Base-by-base conservation (phyloP, 805 yeast genomes). In the Yamadazyma olivae region DNA sequence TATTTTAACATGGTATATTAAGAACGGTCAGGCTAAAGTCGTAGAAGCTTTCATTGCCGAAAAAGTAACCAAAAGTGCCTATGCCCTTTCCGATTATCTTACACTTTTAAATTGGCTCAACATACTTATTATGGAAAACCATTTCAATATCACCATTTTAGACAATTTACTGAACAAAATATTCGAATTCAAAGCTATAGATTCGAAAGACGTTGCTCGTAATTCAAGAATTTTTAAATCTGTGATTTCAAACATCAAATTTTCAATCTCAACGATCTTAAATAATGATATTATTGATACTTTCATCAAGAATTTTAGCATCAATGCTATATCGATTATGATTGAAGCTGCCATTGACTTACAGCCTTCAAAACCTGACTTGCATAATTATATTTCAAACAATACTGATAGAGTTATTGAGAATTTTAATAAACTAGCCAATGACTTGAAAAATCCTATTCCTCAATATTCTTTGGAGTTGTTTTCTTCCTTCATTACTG, bases 91-190 rank as follows among this genome's bases (percentile, higher is more conserved):
- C 6, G 86, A 79, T 54, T 62, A 79, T 41, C 53, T 79, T 44
- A 70, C 81, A 19, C 56, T 83, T 17, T 59, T 83, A 27, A 66
- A 68, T 13, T 83, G 90, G 89, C 19, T 16, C 6, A 30, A 30
- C 13, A 6, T 13, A 8, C 28, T 25, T 25, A 8, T 25, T 6
- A n/a, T 6, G 8, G 15, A 8, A 7, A 13, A n/a, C 15, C 6
- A 25, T 7, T 7, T 20, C 23, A 20, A 20, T 20, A 10, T 12
- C 18, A 10, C 19, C 29, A 15, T 22, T 23, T 5, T 24, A 18
- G 15, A 21, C 27, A 18, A 26, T 18, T 12, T 17, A 16, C 17
- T n/a, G 18, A 4, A 26, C 20, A 7, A 20, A 7, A 10, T 10
- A 20, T 20, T 20, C 10, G 23, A 20, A 20, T 20, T 20, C 10